Base-by-base conservation (phyloP, 768 basidiomycete genomes). In the Tricholoma sp. region DNA sequence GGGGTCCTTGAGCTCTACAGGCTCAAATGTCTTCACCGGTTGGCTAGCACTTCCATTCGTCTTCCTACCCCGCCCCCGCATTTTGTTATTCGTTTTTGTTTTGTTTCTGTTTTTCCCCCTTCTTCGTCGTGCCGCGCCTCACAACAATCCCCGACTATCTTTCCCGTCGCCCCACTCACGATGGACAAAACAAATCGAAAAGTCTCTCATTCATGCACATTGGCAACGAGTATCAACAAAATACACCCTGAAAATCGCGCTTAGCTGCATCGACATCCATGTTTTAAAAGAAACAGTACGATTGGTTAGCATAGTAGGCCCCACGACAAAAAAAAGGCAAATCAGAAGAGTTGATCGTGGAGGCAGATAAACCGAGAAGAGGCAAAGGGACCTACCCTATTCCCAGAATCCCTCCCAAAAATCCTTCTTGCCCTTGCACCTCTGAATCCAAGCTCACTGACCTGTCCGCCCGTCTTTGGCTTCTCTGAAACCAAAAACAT, bases 361-460 rank as follows among this genome's bases (percentile, higher is more conserved):
- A 41, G 7, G 39, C 11, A 2, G 6, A 41, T 17, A 3, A 8
- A 18, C 18, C 11, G 6, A 18, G 7, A 7, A 41, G 12, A 12
- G n/a, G 29, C 49, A 18, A 52, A 36, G 37, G 6, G 51, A 11
- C 6, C 57, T 59, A 84, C 85, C 82, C 62, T 75, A 88, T 70
- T 88, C 86, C 91, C 89, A 91, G 47, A 81, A 71, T 59, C 64
- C 73, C 59, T 54, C 57, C 1, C 75, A 76, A 61, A 85, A 80
- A 54, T 82, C 79, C 69, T 69, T 57, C 72, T 75, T 41, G 77
- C 75, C 86, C 85, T 85, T n/a, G 80, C 78, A 17, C 76, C 76
- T 57, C 75, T 72, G 67, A 88, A 90, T 29, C 88, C 90, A 2
- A 91, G 66, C 66, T 88, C 83, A 28, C 75, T 77, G 7, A 79